These are phyloP conservation scores for Saccharomyces hybrid DNA, from an alignment of 1,139 yeast species.

Conservation along the genomic window DNA sequence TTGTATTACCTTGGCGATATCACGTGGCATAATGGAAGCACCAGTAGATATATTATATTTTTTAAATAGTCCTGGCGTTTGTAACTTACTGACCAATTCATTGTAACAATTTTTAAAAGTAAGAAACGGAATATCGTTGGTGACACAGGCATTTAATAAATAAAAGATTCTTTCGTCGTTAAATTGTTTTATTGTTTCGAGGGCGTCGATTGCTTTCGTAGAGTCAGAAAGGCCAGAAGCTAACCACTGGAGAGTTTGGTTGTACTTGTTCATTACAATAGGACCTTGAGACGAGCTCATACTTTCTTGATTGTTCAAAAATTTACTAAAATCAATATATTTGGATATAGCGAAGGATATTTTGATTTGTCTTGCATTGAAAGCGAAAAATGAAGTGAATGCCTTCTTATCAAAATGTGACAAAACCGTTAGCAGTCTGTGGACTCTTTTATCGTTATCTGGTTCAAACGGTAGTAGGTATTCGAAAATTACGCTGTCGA, in stretches of 20 bases:
- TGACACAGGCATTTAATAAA: constrained; percentile 47
- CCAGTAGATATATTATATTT: constrained; percentile 35
- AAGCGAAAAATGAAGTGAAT: constrained; percentile 57
- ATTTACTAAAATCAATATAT: constrained; percentile 34
- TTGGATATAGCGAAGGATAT: constrained; percentile 36
- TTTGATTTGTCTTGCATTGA: constrained; percentile 61
- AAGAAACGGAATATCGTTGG: constrained; percentile 53
- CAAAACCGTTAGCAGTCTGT: constrained; percentile 46
- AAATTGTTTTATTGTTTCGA: constrained; percentile 45
- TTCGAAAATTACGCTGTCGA: constrained; percentile 57
- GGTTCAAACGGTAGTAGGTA: constrained; percentile 48
- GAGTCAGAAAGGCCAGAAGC: constrained; percentile 50
- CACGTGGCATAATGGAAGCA: constrained; percentile 38
- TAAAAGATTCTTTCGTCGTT: constrained; percentile 53
- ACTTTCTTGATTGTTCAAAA: constrained; percentile 22
- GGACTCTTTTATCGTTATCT: constrained; percentile 44
- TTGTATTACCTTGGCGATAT: constrained; percentile 46
- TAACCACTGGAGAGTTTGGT: constrained; percentile 60
- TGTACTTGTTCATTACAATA: constrained; percentile 35
- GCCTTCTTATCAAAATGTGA: constrained; percentile 50
- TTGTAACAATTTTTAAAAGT: constrained; percentile 54
- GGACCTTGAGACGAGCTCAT: constrained; percentile 22
- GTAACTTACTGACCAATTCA: constrained; percentile 50
- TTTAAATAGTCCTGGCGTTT: constrained; percentile 44
- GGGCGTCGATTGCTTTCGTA: constrained; percentile 40